phyloP scores from a whole-genome alignment of 352 stramenopile genomes.

The Pythium aristosporum region DNA sequence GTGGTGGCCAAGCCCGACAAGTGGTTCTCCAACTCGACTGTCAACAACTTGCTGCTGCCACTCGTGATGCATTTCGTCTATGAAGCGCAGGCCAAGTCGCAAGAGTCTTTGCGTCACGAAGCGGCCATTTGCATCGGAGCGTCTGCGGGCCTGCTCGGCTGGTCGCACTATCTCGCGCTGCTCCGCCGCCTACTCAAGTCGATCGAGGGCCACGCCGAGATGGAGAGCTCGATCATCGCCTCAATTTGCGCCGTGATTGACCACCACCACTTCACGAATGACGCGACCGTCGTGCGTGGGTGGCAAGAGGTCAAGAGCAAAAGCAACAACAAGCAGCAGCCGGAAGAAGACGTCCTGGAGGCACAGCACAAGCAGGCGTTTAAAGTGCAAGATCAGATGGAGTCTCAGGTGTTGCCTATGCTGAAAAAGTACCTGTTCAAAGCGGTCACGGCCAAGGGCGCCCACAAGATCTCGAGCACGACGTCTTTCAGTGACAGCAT shows the following conservation, averaged over 20 bases:
- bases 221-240: slow-evolving; percentile 89
- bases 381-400: slow-evolving; percentile 81
- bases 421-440: slow-evolving; percentile 86
- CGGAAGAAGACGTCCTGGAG: slow-evolving; percentile 22
- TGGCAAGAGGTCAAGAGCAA: slow-evolving; percentile 24
- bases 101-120: slow-evolving; percentile 93
- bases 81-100: slow-evolving; percentile 91
- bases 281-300: slow-evolving; percentile 9
- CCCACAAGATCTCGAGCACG: slow-evolving; percentile 30
- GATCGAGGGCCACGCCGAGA: slow-evolving; percentile 90
- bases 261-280: slow-evolving; percentile 93
- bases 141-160: slow-evolving; percentile 90
- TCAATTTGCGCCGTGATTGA: slow-evolving; percentile 95
- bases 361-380: slow-evolving; percentile 28
- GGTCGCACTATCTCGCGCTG: slow-evolving; percentile 95
- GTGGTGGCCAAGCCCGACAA: slow-evolving; percentile 17
- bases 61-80: slow-evolving; percentile 96
- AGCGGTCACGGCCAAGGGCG: slow-evolving; percentile 81
- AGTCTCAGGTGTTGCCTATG: slow-evolving; percentile 81
- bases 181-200: slow-evolving; percentile 92
- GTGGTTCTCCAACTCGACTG: slow-evolving; percentile 84
- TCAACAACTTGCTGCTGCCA: slow-evolving; percentile 94
- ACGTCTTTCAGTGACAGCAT: slow-evolving; percentile 52
- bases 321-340: slow-evolving; percentile 7
- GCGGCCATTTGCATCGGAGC: slow-evolving; percentile 91